Conservation (phyloP, 805 yeast species). For the Wickerhamiella lipophila region DNA sequence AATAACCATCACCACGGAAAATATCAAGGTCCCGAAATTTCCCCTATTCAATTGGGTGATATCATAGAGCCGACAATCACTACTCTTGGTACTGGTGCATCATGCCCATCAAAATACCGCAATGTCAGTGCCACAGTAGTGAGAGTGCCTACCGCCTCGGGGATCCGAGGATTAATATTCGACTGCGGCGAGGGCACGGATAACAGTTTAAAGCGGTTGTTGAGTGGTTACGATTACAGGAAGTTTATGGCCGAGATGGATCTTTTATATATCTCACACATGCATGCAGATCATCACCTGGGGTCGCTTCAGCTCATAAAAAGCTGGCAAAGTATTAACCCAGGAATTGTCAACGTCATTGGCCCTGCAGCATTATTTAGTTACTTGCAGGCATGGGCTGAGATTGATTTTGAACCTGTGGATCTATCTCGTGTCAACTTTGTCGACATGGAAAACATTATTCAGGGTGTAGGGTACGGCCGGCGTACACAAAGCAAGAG, state of each 20-base stretch:
- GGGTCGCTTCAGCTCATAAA: slow-evolving; percentile 62
- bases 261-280: slow-evolving; percentile 64
- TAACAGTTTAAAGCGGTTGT: slow-evolving; percentile 55
- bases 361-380: slow-evolving; percentile 63
- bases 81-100: slow-evolving; percentile 87
- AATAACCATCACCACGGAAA: not conserved
- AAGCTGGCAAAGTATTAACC: slow-evolving; percentile 40
- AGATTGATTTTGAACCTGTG: slow-evolving; percentile 14
- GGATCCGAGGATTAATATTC: slow-evolving; percentile 38
- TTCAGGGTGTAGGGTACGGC: slow-evolving; percentile 28
- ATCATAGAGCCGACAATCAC: slow-evolving; percentile 38
- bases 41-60: not conserved
- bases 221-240: slow-evolving; percentile 35
- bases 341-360: slow-evolving; percentile 39
- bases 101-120: slow-evolving; percentile 70
- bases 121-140: slow-evolving; percentile 75
- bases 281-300: slow-evolving; percentile 95
- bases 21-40: not conserved
- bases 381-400: slow-evolving; percentile 58
- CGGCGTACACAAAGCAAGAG: not conserved
- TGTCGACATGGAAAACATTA: slow-evolving; percentile 49
- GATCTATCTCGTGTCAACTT: slow-evolving; percentile 37
- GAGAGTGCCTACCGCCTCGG: slow-evolving; percentile 41
- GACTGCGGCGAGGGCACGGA: slow-evolving; percentile 96
- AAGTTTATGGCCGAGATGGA: slow-evolving; percentile 47